Evolutionary conservation across 1,284 basidiomycete genomes (phyloP), one percentile per base, ranked within the genome.

Genomic region (Mycosarcoma maydis): DNA sequence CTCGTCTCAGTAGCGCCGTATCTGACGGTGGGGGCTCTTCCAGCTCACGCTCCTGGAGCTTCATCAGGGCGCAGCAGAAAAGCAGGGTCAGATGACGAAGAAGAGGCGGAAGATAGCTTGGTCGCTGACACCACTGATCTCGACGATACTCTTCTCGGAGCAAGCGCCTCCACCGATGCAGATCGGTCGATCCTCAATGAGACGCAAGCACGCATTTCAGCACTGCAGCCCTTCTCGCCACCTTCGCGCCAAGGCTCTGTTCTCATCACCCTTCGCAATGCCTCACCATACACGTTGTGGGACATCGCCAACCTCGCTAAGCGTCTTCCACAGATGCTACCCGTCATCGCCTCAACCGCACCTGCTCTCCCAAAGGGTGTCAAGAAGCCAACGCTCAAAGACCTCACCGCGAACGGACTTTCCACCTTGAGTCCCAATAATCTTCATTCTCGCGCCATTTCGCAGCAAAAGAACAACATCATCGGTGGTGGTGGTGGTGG

Each of bases 201-300:
- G 6, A 68, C 59, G 1, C 33, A 54, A 29, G 53, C 67, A 6
- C 58, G 56, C 20, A 54, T 65, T 23, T 84, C 87, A 65, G 89
- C 88, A 9, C 88, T 54, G 27, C 69, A 55, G 26, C 55, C 54
- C 5, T 51, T 72, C 46, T 30, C 51, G 10, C 81, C 84, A 20
- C 81, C 79, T 0, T 73, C 80, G 0, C 84, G 84, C 0, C 71
- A 76, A 46, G 86, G 86, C 0, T 83, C 90, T 0, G 82, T 97
- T n/a, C 86, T 98, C 27, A 86, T 98, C 47, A 96, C 95, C 0
- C 84, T 98, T 32, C 87, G 94, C 46, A 92, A 95, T 78, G 90
- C 90, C 20, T 74, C 87, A 0, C 96, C 95, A 0, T 98, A 98
- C 81, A 92, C 90, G 2, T 83, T 89, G 50, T 98, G 95, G 92